Conservation (phyloP, 129 eudicot genomes). For the Flaveria linearis region DNA sequence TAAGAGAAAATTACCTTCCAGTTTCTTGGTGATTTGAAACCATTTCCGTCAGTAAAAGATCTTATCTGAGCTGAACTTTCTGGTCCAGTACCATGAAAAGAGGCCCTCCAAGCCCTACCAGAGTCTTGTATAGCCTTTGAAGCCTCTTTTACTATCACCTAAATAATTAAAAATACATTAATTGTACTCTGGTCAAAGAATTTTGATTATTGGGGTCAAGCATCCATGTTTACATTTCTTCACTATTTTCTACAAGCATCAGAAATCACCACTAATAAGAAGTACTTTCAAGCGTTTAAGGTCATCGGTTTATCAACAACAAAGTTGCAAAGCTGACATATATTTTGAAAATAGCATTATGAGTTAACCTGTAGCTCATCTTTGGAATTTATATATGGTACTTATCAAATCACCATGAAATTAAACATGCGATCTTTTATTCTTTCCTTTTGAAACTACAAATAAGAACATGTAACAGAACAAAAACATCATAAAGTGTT, state of each 20-base stretch:
- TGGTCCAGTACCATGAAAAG: constrained; percentile 37
- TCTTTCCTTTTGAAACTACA: background rate
- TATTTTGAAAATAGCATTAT: background rate
- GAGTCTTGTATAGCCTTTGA: constrained; percentile 56
- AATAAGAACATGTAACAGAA: background rate
- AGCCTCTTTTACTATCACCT: constrained; percentile 73
- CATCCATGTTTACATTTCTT: background rate
- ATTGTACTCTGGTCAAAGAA: background rate
- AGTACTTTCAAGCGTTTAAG: background rate
- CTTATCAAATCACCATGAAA: background rate
- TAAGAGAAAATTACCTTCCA: constrained; percentile 50
- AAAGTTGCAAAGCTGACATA: background rate
- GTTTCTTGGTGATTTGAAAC: constrained; percentile 56
- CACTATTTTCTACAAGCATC: background rate
- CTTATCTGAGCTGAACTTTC: constrained; percentile 42
- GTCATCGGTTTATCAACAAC: background rate
- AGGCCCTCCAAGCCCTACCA: constrained; percentile 45
- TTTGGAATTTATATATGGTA: background rate
- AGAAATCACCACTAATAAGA: background rate
- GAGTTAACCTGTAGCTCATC: background rate
- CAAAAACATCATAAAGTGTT: background rate
- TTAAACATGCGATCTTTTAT: background rate
- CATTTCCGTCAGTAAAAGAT: constrained; percentile 54
- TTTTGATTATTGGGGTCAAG: background rate
- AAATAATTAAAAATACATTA: constrained; percentile 16